Percentiles rank a stretch among this genome's conserved stretches.
phyloP scores from a whole-genome alignment of 352 stramenopile genomes.

The Phytophthora boehmeriae region DNA sequence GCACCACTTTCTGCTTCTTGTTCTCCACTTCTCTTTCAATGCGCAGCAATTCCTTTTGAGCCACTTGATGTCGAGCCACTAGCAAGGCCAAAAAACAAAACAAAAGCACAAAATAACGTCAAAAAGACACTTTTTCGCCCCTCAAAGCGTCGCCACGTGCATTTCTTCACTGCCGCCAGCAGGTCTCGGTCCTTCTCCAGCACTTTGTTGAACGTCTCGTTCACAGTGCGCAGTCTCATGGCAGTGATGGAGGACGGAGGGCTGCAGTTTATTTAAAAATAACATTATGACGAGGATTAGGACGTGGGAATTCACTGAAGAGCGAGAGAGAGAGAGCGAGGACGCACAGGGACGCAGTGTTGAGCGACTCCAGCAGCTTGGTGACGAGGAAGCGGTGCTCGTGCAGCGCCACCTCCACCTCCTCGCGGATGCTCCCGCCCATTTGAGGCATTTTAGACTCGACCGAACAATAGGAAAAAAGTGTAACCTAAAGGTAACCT shows the following conservation, averaged over 20 bases:
- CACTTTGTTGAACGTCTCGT: constrained; percentile 77
- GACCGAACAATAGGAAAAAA: neutral
- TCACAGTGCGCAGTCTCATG: constrained; percentile 73
- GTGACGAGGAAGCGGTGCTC: constrained; percentile 87
- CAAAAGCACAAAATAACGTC: neutral
- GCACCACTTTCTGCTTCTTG: constrained; percentile 73
- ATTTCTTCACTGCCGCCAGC: constrained; percentile 72
- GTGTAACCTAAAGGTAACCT: neutral
- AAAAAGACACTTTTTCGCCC: neutral
- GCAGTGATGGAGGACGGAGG: constrained; percentile 79
- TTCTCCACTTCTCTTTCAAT: constrained; percentile 66
- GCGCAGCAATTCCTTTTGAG: constrained; percentile 68
- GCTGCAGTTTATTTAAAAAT: constrained; percentile 23
- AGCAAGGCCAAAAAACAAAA: neutral
- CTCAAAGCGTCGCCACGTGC: constrained; percentile 35
- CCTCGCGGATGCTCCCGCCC: constrained; percentile 62
- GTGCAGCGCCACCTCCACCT: constrained; percentile 75
- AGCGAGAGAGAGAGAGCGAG: neutral
- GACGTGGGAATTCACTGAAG: neutral
- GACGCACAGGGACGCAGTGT: constrained; percentile 60
- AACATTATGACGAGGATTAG: constrained; percentile 10
- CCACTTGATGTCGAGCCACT: constrained; percentile 75
- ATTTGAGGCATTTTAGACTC: constrained; percentile 21
- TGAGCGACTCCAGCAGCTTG: constrained; percentile 82
- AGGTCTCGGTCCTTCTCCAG: constrained; percentile 82